A percentile compares a stretch with the other conserved stretches of the same genome.
These are phyloP conservation scores for Kazachstania sp. DNA, from an alignment of 1,139 yeast species.

Conservation along the genomic window DNA sequence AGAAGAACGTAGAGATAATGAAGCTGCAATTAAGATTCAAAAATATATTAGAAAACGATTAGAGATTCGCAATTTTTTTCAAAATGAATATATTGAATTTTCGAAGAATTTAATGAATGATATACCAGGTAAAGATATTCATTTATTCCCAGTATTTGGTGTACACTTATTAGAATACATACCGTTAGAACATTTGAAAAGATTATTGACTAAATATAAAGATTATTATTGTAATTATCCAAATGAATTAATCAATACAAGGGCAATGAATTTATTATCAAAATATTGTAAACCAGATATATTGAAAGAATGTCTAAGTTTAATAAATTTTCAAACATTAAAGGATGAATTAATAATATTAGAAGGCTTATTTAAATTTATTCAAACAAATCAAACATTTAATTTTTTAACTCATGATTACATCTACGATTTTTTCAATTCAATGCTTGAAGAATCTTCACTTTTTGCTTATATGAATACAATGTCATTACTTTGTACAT, in stretches of 20 bases:
- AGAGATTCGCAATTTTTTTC: slow-evolving; percentile 23
- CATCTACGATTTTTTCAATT: too few relatives aligned
- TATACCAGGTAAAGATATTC: neutral
- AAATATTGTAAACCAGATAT: neutral
- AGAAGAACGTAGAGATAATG: slow-evolving; percentile 41
- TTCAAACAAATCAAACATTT: neutral
- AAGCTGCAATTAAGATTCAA: slow-evolving; percentile 45
- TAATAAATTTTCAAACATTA: slow-evolving; percentile 7
- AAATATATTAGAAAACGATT: slow-evolving; percentile 36
- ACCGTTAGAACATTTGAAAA: neutral
- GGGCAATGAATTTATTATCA: neutral
- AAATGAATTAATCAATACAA: slow-evolving; percentile 11
- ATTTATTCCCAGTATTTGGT: slow-evolving; percentile 19
- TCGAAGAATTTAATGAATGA: slow-evolving; percentile 1
- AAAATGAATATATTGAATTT: slow-evolving; percentile 3
- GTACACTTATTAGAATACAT: slow-evolving; percentile 8
- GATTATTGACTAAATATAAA: neutral
- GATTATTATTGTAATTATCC: neutral
- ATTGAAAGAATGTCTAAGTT: slow-evolving; percentile 6
- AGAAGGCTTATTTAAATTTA: neutral
- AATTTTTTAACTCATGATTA: too few relatives aligned
- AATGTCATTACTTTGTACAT: too few relatives aligned
- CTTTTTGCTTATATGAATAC: too few relatives aligned
- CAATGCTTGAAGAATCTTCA: too few relatives aligned
- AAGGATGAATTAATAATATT: neutral